phyloP scores from a whole-genome alignment of 305 asterid species.

The Fraxinus albicans region DNA sequence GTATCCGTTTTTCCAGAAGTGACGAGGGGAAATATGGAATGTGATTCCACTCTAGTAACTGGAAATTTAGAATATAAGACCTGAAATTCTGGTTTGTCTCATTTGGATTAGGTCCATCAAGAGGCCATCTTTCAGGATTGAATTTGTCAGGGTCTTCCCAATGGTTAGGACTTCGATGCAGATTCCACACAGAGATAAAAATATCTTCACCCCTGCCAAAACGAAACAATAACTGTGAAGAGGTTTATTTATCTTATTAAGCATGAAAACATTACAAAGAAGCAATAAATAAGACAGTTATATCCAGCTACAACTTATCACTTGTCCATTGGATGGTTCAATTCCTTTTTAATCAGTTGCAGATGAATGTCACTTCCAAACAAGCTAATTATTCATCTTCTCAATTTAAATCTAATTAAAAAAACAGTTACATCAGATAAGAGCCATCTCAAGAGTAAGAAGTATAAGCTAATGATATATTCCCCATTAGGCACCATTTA shows the following conservation, averaged over 20 bases:
- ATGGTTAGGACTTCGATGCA: constrained; percentile 75
- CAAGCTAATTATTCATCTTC: constrained; percentile 4
- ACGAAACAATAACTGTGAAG: constrained; percentile 1
- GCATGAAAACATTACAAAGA: background rate
- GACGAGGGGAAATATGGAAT: background rate
- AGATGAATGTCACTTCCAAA: background rate
- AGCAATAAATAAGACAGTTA: background rate
- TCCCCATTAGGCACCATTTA: background rate
- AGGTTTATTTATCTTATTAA: background rate
- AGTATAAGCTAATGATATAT: background rate
- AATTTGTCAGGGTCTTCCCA: constrained; percentile 93
- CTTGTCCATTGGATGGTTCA: constrained; percentile 5
- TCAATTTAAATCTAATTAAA: background rate
- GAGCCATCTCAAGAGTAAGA: background rate
- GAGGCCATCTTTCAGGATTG: constrained; percentile 96
- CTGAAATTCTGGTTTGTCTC: constrained; percentile 97
- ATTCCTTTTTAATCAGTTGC: background rate
- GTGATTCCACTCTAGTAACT: background rate
- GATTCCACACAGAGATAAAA: constrained; percentile 94
- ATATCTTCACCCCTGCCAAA: constrained; percentile 83
- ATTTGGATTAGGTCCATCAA: constrained; percentile 95
- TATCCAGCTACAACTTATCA: background rate
- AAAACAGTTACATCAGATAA: background rate
- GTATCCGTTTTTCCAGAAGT: background rate
- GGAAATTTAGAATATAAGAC: constrained; percentile 33